Conservation (phyloP, 352 stramenopile genomes). For the Phytophthora rubi region DNA sequence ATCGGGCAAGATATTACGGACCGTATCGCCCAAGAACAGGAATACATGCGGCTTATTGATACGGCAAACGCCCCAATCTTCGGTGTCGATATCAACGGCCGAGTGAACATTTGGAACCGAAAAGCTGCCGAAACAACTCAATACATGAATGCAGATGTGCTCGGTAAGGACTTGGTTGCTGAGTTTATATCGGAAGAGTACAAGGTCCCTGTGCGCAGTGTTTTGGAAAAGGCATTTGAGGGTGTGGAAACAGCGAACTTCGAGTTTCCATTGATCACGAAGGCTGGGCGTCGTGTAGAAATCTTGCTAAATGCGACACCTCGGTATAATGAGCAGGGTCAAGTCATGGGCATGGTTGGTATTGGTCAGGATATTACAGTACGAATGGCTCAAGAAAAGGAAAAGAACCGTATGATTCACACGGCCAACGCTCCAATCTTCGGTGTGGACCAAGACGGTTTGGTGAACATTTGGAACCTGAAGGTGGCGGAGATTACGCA, state of each 20-base stretch:
- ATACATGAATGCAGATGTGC: constrained; percentile 51
- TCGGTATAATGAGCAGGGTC: constrained; percentile 57
- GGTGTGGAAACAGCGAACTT: constrained; percentile 66
- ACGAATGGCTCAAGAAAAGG: constrained; percentile 55
- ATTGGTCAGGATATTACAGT: constrained; percentile 81
- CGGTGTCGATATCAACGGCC: constrained; percentile 58
- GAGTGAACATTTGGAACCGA: constrained; percentile 67
- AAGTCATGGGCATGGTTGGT: constrained; percentile 71
- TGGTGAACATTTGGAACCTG: constrained; percentile 26
- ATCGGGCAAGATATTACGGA: constrained; percentile 88
- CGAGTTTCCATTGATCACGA: constrained; percentile 75
- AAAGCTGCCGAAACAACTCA: constrained; percentile 51
- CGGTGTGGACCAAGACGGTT: constrained; percentile 34
- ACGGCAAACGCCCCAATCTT: constrained; percentile 75
- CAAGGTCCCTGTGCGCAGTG: constrained; percentile 39
- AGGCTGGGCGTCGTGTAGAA: constrained; percentile 55
- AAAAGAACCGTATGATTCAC: constrained; percentile 64
- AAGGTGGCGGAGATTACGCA: constrained; percentile 50
- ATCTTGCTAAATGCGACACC: constrained; percentile 81
- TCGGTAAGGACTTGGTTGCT: constrained; percentile 44
- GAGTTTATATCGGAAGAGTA: constrained; percentile 64
- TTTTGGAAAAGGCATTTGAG: constrained; percentile 54
- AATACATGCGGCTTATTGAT: constrained; percentile 80
- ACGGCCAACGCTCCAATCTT: constrained; percentile 87
- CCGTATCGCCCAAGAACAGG: constrained; percentile 73